Conservation (phyloP, 495 filamentous ascomycete species). For the Gamarada debralockiae region DNA sequence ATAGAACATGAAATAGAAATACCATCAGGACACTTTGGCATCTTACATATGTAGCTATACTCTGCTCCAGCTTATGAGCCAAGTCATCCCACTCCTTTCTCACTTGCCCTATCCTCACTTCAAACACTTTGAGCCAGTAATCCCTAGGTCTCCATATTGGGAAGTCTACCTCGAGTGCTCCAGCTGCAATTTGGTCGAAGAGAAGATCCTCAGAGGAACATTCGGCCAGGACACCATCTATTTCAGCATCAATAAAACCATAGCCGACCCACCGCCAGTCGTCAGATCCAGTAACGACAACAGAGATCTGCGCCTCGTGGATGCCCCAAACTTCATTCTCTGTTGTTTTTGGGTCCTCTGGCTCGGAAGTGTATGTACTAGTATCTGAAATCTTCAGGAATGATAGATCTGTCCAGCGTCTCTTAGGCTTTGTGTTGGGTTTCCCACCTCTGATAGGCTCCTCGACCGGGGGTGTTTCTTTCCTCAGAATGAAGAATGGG, state of each 20-base stretch:
- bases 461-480: not conserved
- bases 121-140: not conserved
- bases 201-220: not conserved
- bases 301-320: not conserved
- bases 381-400: not conserved
- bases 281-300: not conserved
- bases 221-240: not conserved
- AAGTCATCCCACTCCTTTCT: not conserved
- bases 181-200: conserved; percentile 1
- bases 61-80: not conserved
- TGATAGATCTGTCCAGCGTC: conserved; percentile 5
- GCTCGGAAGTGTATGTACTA: too few relatives aligned
- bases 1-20: too few relatives aligned
- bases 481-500: not conserved
- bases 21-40: too few relatives aligned
- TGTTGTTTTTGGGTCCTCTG: not conserved
- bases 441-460: not conserved
- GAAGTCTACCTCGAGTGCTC: not conserved
- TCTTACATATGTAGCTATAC: not conserved
- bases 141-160: conserved; percentile 2
- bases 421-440: not conserved
- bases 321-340: not conserved
- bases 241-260: not conserved
- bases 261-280: conserved; percentile 1
- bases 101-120: not conserved